phyloP scores from a whole-genome alignment of 2,329 filamentous ascomycete genomes.

The Penicillium sp. region DNA sequence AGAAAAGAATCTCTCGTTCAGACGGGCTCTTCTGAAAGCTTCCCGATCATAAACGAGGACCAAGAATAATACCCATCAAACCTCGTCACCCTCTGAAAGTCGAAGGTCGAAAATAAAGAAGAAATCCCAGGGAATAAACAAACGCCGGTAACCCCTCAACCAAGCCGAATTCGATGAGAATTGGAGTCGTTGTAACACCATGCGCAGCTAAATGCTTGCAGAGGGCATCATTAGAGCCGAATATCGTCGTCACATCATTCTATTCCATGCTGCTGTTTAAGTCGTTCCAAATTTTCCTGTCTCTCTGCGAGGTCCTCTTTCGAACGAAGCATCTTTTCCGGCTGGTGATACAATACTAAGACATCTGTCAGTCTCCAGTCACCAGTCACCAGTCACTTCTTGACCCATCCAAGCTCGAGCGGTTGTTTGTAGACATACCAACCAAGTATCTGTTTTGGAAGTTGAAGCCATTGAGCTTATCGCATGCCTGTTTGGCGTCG shows the following conservation, averaged over 20 bases:
- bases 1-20: conserved; percentile 6
- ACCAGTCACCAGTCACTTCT: neutral
- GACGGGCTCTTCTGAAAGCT: neutral
- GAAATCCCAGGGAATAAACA: conserved; percentile 36
- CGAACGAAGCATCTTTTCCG: conserved; percentile 78
- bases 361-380: neutral
- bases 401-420: neutral
- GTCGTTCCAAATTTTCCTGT: conserved; percentile 95
- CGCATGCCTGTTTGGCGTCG: conserved; percentile 98
- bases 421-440: conserved; percentile 62
- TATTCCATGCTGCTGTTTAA: conserved; percentile 97
- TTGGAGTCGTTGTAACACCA: conserved; percentile 28
- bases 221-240: conserved; percentile 34
- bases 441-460: conserved; percentile 99
- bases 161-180: conserved; percentile 33
- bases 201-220: conserved; percentile 35
- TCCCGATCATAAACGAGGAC: conserved; percentile 4
- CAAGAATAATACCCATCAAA: conserved; percentile 14
- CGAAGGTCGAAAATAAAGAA: conserved; percentile 30
- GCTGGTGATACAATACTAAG: conserved; percentile 71
- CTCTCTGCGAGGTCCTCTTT: conserved; percentile 92
- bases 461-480: conserved; percentile 99
- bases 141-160: conserved; percentile 45
- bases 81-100: conserved; percentile 30
- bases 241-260: conserved; percentile 66